A percentile compares a stretch with the other conserved stretches of the same genome.
Evolutionary conservation across 2,329 filamentous ascomycete species (phyloP).

Genomic region (Furcasterigmium furcatum): DNA sequence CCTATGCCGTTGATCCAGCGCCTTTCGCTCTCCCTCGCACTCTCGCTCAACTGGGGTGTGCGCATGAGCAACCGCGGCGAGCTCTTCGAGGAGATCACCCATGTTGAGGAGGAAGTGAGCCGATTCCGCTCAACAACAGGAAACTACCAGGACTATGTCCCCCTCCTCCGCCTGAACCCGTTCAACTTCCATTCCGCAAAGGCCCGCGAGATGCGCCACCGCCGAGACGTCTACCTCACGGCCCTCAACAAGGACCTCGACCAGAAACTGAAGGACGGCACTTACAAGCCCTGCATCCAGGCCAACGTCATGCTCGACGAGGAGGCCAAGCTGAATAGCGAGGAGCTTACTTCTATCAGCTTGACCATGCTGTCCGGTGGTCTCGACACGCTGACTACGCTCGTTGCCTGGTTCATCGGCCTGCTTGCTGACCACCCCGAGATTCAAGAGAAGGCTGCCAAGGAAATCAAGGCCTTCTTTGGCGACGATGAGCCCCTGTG

Average conservation of each 20-base stretch:
- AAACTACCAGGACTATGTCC: constrained; percentile 61
- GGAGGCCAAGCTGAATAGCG: constrained; percentile 58
- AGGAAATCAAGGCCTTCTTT: constrained; percentile 54
- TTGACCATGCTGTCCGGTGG: constrained; percentile 67
- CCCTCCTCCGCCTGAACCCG: constrained; percentile 56
- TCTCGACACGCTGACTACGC: constrained; percentile 63
- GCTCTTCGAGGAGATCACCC: constrained; percentile 60
- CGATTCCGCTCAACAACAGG: constrained; percentile 58
- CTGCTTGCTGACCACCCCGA: constrained; percentile 57
- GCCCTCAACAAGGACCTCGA: constrained; percentile 56
- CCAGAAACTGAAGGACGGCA: constrained; percentile 57
- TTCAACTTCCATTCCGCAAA: constrained; percentile 55
- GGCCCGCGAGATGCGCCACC: constrained; percentile 56
- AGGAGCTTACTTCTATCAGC: constrained; percentile 62
- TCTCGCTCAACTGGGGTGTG: constrained; percentile 66
- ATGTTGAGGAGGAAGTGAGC: constrained; percentile 59
- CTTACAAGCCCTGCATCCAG: constrained; percentile 62
- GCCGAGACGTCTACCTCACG: constrained; percentile 58
- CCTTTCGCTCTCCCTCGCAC: constrained; percentile 55
- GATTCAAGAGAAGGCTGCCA: constrained; percentile 57
- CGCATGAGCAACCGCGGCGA: constrained; percentile 58
- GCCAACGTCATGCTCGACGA: constrained; percentile 63
- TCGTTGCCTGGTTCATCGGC: constrained; percentile 63
- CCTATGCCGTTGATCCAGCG: constrained; percentile 68
- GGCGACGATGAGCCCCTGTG: constrained; percentile 51